phyloP scores from a whole-genome alignment of 2,329 filamentous ascomycete genomes.

The Talaromyces sp. region DNA sequence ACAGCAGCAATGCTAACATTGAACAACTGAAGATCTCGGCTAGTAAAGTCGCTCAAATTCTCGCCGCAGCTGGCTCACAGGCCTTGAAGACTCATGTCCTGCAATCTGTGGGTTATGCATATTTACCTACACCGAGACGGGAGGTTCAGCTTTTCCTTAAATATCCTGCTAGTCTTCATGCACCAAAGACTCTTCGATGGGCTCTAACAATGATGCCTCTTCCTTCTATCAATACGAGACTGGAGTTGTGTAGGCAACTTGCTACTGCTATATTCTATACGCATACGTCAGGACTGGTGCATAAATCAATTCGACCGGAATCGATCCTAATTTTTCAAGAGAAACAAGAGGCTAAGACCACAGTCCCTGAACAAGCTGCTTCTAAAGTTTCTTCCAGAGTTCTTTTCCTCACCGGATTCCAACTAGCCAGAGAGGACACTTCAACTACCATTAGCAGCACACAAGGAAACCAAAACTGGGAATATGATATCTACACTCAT shows the following conservation, averaged over 20 bases:
- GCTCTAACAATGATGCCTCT: neutral
- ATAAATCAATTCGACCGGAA: slow-evolving; percentile 1
- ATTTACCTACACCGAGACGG: neutral
- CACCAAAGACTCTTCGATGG: neutral
- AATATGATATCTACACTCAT: slow-evolving; percentile 2
- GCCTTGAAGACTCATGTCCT: neutral
- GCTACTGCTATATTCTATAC: neutral
- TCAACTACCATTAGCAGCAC: neutral
- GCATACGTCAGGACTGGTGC: neutral
- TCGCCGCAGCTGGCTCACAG: neutral
- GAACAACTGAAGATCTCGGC: neutral
- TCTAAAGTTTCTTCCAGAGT: neutral
- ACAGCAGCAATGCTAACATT: neutral
- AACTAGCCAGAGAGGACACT: neutral
- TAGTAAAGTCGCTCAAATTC: neutral
- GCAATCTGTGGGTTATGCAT: neutral
- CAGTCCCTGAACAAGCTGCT: neutral
- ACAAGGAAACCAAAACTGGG: slow-evolving; percentile 2
- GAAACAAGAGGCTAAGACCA: neutral
- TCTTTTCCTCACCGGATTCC: neutral
- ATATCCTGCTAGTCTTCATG: neutral
- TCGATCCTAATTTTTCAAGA: neutral
- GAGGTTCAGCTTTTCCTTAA: neutral
- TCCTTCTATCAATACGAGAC: neutral
- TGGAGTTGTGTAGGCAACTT: neutral